Base-by-base conservation (phyloP, 352 stramenopile species). In the Elongisporangium prolatum region DNA sequence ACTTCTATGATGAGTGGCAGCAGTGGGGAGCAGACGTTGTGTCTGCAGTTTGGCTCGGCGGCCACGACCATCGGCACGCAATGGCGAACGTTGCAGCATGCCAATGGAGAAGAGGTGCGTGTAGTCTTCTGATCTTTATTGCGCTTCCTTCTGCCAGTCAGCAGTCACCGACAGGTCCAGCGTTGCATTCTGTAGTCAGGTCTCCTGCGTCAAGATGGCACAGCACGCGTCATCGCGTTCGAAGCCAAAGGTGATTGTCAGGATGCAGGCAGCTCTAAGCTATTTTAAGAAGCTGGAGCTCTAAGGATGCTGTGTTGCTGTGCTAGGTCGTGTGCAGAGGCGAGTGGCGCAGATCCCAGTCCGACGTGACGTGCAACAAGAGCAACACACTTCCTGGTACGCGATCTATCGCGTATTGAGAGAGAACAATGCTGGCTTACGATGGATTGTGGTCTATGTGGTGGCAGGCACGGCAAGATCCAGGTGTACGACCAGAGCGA, bases 31-130 rank as follows among this genome's bases (percentile, higher is more conserved):
- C 80, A 89, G 61, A 88, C 74, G 54, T 59, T 93, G 60, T 71
- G 80, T 1, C 62, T 93, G 61, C 75, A 89, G 58, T 93, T 93
- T 54, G 83, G 83, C 61, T 75, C 79, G 54, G 83, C 83, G 4
- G 56, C 83, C 24, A 89, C 72, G 54, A 80, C 83, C 21, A 75
- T 91, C 48, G 77, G 79, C 59, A 85, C 75, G 48, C 80, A 89
- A 61, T 83, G 76, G 72, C 52, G 77, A 52, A 64, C 59, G 6
- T 64, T 89, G 48, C 64, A 87, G 54, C 67, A 72, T 20, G 54
- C 52, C 37, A 84, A 84, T 55, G 61, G 59, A 37, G 54, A 64
- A n/a, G 61, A 72, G 22, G 74, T 85, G 56, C 56, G 69, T 67
- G 4, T 2, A 7, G 3, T 48, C 21, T 65, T 48, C 6, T 60